Evolutionary conservation across 2,329 filamentous ascomycete species (phyloP), one percentile per base, ranked within the genome.

Genomic region (Ascochyta rabiei): DNA sequence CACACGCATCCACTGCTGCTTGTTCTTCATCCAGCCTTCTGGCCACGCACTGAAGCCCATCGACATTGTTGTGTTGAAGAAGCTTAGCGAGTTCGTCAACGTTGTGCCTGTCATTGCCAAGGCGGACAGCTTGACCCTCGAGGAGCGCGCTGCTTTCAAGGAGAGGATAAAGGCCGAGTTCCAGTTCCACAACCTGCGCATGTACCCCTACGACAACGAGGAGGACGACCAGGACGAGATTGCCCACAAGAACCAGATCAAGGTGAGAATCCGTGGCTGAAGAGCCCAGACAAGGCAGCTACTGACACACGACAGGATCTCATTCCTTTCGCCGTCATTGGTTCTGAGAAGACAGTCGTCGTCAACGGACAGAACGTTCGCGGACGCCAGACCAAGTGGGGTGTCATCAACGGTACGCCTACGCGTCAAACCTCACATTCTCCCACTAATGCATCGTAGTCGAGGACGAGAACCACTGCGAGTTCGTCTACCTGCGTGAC

Each of bases 201-300:
- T 99, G 95, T 99, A 96, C 84, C 95, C 95, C 57, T 99, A 99
- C 78, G 95, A 99, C 79, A 98, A 97, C 76, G 95, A 99, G 71
- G 95, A 99, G 84, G 89, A 98, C 69, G 95, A 99, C 74, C 90
- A 95, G 63, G 95, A 99, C 83, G 95, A 99, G 82, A 89, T 91
- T 70, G 88, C 88, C 59, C 83, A 96, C 80, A 98, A 98, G 81
- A 87, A 86, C 56, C 90, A 96, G 76, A 99, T 99, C 82, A 98
- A 98, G 90, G 93, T 96, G 80, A 58, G 80, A 21, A 5, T 12
- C n/a, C 6, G 15, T 26, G 10, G 16, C n/a, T 21, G 12, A 6
- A 26, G 0, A 18, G 3, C 3, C 16, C 2, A 53, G 13, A 6
- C 1, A 16, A 9, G n/a, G 2, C 26, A n/a, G 6, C 21, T 44